Percentiles rank a stretch among this genome's conserved stretches.
Conservation (phyloP, 2,329 filamentous ascomycete species). For the Sclerotinia trifoliorum region DNA sequence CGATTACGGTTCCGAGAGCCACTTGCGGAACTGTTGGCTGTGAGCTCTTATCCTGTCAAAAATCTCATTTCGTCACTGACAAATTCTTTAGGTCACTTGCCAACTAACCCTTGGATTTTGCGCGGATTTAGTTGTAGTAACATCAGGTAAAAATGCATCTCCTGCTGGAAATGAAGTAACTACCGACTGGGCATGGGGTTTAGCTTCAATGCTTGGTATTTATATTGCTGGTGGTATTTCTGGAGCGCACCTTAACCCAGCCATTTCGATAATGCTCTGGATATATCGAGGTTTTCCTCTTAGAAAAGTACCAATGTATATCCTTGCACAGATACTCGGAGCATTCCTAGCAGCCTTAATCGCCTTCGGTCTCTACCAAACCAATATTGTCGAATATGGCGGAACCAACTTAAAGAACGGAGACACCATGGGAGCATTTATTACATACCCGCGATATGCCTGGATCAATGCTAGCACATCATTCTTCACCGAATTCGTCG, state of each 20-base stretch:
- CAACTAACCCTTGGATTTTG: constrained; percentile 49
- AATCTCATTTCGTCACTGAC: not conserved
- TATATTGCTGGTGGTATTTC: constrained; percentile 50
- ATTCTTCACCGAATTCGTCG: constrained; percentile 51
- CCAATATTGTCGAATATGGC: constrained; percentile 39
- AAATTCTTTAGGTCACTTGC: constrained; percentile 31
- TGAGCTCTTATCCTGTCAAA: constrained; percentile 31
- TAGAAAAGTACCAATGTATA: constrained; percentile 50
- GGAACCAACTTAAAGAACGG: constrained; percentile 30
- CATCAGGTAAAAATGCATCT: constrained; percentile 26
- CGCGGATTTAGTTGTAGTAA: constrained; percentile 46
- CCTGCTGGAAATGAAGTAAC: constrained; percentile 45
- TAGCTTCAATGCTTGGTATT: constrained; percentile 53
- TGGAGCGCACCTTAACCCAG: constrained; percentile 48
- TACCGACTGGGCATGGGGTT: constrained; percentile 51
- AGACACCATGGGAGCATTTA: constrained; percentile 44
- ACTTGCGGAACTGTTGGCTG: constrained; percentile 53
- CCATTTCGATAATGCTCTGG: constrained; percentile 47
- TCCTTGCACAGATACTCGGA: constrained; percentile 52
- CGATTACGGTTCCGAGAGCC: constrained; percentile 49
- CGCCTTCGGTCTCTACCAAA: constrained; percentile 46
- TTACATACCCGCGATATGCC: constrained; percentile 45
- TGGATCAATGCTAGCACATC: constrained; percentile 43
- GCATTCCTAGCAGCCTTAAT: constrained; percentile 51
- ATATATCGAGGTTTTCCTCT: constrained; percentile 54